These are phyloP conservation scores for Brassica rapa DNA, from an alignment of 345 rosid genomes.

Conservation along the genomic window DNA sequence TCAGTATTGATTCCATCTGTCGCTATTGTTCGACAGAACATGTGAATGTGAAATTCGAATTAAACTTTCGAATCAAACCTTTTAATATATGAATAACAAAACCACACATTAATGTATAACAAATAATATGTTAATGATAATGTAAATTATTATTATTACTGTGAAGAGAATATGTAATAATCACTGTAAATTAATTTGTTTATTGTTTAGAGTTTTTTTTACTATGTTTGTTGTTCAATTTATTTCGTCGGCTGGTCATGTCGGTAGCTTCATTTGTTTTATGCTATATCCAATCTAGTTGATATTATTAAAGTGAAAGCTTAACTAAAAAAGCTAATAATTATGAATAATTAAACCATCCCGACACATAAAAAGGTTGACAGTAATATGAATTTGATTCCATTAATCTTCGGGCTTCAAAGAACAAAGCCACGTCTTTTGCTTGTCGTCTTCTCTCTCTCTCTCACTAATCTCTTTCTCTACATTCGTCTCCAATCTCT, in stretches of 20 bases:
- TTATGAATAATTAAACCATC: slow-evolving; percentile 3
- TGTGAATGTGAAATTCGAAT: neutral
- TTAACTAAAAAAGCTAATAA: slow-evolving; percentile 19
- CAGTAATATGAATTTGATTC: slow-evolving; percentile 16
- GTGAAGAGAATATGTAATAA: neutral
- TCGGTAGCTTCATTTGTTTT: slow-evolving; percentile 24
- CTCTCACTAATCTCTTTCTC: slow-evolving; percentile 13
- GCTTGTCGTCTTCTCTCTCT: neutral
- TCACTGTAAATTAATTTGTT: neutral
- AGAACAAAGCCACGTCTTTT: slow-evolving; percentile 29
- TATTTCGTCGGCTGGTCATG: slow-evolving; percentile 12
- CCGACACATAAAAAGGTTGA: slow-evolving; percentile 15
- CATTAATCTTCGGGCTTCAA: slow-evolving; percentile 35
- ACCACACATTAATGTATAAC: neutral
- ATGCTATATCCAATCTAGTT: neutral
- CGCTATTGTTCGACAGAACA: slow-evolving; percentile 11
- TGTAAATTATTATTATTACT: neutral
- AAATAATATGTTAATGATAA: neutral
- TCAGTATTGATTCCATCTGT: slow-evolving; percentile 14
- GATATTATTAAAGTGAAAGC: slow-evolving; percentile 16
- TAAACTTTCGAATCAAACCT: neutral
- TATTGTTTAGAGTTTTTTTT: neutral
- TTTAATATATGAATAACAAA: no score
- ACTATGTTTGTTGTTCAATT: slow-evolving; percentile 9
- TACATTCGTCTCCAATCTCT: slow-evolving; percentile 14